Evolutionary conservation across 2,329 filamentous ascomycete species (phyloP), one percentile per base, ranked within the genome.

Genomic region (Akanthomyces uredinophilus): DNA sequence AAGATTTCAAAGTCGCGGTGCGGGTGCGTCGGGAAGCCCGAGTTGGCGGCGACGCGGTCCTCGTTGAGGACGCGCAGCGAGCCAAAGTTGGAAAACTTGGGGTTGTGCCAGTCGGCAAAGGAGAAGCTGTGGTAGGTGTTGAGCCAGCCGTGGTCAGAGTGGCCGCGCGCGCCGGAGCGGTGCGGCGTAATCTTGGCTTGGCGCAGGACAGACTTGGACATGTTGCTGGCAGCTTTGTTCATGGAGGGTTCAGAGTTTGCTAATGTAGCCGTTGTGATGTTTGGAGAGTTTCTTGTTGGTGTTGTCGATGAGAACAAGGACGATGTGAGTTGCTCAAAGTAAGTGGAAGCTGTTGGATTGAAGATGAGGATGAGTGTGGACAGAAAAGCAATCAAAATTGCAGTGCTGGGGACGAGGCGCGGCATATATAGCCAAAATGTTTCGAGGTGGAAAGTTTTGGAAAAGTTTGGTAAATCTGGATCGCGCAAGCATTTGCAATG

Each of bases 1-100:
- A 94, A 96, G 77, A 96, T 96, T 75, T 96, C 90, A 73, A 92
- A 93, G 73, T 96, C 90, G 65, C 88, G 84, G 75, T 96, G 92
- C 29, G 87, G 87, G 72, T 96, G 92, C 0, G 90, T 92, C 4
- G 91, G 91, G 77, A 96, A 96, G 5, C 92, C 92, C 11, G 83
- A 86, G 64, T 85, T 83, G 32, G 87, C 78, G 69, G 85, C 83
- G 39, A 96, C 91, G 39, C 91, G 88, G 73, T 96, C 92, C 78
- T 96, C 92, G 71, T 96, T 96, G 70, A 96, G 87, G 44, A 96
- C 91, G 62, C 92, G 86, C 52, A 96, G 82, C 29, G 87, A 83
- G 8, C 92, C 92, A 71, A 90, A 96, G 65, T 83, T 81, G 51
- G 82, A 82, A 77, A 86, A 89, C 29, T 75, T 73, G 2, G 89